These are phyloP conservation scores for Letharia columbiana DNA, from an alignment of 495 filamentous ascomycete species.

Conservation along the genomic window DNA sequence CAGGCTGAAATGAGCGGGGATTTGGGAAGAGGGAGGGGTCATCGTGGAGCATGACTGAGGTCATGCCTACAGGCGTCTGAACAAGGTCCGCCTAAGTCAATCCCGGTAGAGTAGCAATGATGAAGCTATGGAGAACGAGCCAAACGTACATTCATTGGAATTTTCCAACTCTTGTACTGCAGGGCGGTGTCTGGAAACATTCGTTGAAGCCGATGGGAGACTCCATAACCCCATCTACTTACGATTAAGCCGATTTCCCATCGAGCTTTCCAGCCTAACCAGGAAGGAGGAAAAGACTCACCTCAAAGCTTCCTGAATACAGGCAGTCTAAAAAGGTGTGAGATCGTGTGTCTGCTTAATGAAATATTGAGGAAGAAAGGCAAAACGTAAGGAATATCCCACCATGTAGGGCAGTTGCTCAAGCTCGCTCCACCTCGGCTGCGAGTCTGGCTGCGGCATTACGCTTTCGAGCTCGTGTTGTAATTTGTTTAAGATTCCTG, in stretches of 20 bases:
- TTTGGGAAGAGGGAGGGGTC: constrained; percentile 23
- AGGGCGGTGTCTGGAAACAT: constrained; percentile 32
- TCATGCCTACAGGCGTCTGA: constrained; percentile 32
- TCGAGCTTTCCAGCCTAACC: not conserved
- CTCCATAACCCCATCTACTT: constrained; percentile 31
- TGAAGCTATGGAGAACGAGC: too few relatives aligned
- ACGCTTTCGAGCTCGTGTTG: constrained; percentile 29
- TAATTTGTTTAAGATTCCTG: constrained; percentile 28
- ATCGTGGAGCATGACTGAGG: constrained; percentile 28
- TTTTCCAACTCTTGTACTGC: constrained; percentile 26
- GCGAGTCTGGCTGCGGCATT: constrained; percentile 25
- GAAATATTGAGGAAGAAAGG: constrained; percentile 1
- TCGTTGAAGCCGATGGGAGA: constrained; percentile 37
- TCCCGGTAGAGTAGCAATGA: not conserved
- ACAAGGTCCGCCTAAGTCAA: not conserved
- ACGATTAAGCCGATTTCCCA: not conserved
- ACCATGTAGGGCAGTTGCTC: constrained; percentile 41
- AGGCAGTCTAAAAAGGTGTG: not conserved
- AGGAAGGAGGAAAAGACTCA: constrained; percentile 18
- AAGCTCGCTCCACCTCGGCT: constrained; percentile 35
- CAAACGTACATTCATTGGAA: constrained; percentile 19
- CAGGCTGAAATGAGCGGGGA: constrained; percentile 16
- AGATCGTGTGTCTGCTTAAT: constrained; percentile 15
- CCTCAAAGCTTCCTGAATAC: constrained; percentile 23
- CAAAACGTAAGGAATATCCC: constrained; percentile 21